Percentiles rank a stretch among this genome's conserved stretches.
These are phyloP conservation scores for Kingdonia uniflora DNA, from an alignment of 164 flowering plant species.

Conservation along the genomic window DNA sequence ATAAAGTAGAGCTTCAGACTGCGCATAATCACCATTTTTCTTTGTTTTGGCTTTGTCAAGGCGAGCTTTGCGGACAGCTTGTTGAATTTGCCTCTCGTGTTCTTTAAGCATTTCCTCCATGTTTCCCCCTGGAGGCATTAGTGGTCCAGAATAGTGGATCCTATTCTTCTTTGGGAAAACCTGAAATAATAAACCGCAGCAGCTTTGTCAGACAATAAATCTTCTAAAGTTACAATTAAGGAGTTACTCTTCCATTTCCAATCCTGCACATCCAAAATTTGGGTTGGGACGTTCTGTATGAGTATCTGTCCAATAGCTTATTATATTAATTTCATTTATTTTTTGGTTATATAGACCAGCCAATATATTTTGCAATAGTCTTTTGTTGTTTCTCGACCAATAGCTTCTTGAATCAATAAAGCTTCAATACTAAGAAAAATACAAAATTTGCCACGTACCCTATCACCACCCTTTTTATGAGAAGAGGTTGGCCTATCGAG, in stretches of 20 bases:
- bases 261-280: neutral
- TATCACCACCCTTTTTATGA: conserved; percentile 35
- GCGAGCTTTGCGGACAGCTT: conserved; percentile 84
- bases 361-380: neutral
- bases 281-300: neutral
- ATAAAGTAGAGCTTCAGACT: conserved; percentile 30
- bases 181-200: conserved; percentile 18
- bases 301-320: too few relatives aligned
- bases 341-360: neutral
- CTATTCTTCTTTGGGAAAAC: conserved; percentile 50
- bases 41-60: conserved; percentile 41
- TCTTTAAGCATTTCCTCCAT: conserved; percentile 86
- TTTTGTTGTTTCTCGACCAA: neutral
- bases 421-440: neutral
- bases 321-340: neutral
- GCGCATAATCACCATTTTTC: conserved; percentile 19
- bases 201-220: neutral
- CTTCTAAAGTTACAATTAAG: neutral
- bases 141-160: conserved; percentile 81
- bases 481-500: conserved; percentile 34
- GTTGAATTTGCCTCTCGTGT: conserved; percentile 85
- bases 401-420: neutral
- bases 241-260: too few relatives aligned
- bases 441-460: conserved; percentile 22
- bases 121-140: conserved; percentile 77